These are phyloP conservation scores for Barnettozyma hawaiiensis DNA, from an alignment of 1,139 yeast species.

Conservation along the genomic window DNA sequence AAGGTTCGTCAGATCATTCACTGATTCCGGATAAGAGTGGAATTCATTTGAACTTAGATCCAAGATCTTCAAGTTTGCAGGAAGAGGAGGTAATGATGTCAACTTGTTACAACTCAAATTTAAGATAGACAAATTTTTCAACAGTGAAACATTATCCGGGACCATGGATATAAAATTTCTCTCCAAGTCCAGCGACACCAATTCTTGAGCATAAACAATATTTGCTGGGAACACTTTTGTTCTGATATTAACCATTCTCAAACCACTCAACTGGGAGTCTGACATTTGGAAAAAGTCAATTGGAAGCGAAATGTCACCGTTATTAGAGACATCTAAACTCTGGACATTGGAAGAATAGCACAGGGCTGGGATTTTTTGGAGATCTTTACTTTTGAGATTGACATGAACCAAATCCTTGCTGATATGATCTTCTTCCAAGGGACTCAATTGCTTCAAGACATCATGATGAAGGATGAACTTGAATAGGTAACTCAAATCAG, in stretches of 20 bases:
- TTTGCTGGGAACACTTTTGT: conserved; percentile 70
- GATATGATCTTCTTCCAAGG: conserved; percentile 58
- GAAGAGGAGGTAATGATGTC: conserved; percentile 54
- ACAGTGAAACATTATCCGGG: conserved; percentile 52
- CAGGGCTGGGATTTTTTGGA: conserved; percentile 80
- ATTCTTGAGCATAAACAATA: conserved; percentile 59
- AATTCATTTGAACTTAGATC: conserved; percentile 82
- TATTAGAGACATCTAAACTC: conserved; percentile 76
- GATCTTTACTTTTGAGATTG: conserved; percentile 64
- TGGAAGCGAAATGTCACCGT: conserved; percentile 81
- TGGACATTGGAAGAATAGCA: conserved; percentile 81
- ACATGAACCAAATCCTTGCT: conserved; percentile 70
- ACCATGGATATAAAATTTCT: conserved; percentile 67
- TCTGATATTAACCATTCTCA: conserved; percentile 70
- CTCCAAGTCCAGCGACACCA: conserved; percentile 70
- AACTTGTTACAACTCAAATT: conserved; percentile 72
- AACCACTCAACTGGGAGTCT: conserved; percentile 52
- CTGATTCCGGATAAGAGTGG: conserved; percentile 58
- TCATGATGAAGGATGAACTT: conserved; percentile 77
- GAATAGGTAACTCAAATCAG: conserved; percentile 80
- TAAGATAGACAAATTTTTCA: conserved; percentile 49
- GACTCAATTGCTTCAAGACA: conserved; percentile 61
- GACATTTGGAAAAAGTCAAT: conserved; percentile 83
- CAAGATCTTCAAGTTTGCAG: conserved; percentile 50
- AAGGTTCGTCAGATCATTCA: conserved; percentile 57